phyloP scores from a whole-genome alignment of 108 stramenopile species.

The Cyclotella baltica region DNA sequence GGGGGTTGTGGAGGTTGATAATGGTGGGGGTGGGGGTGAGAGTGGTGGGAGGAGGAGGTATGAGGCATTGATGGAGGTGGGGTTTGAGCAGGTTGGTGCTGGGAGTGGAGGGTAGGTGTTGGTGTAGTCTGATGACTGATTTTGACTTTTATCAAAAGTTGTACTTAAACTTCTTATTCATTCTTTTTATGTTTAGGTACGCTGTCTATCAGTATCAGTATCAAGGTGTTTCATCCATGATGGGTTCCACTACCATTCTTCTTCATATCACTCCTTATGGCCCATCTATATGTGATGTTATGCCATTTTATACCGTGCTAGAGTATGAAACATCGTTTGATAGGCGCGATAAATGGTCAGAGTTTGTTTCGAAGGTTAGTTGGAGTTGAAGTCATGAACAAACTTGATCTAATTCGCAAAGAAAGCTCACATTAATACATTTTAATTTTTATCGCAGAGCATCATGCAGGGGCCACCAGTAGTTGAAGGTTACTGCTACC shows the following conservation, averaged over 20 bases:
- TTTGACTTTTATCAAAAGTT: not conserved
- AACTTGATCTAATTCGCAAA: not conserved
- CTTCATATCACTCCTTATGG: constrained; percentile 80
- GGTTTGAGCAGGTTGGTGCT: constrained; percentile 48
- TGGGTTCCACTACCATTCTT: constrained; percentile 33
- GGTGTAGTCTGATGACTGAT: constrained; percentile 8
- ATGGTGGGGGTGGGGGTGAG: constrained; percentile 15
- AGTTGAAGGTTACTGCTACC: constrained; percentile 58
- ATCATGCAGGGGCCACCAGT: constrained; percentile 40
- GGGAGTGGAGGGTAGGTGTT: constrained; percentile 37
- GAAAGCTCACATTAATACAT: not conserved
- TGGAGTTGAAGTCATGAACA: not conserved
- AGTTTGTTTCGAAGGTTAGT: constrained; percentile 33
- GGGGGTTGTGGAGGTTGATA: constrained; percentile 56
- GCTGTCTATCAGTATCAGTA: constrained; percentile 54
- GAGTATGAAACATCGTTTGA: constrained; percentile 56
- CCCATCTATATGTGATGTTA: constrained; percentile 67
- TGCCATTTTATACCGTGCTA: constrained; percentile 73
- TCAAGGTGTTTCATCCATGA: not conserved
- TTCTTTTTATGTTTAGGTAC: constrained; percentile 50
- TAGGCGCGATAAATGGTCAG: constrained; percentile 43
- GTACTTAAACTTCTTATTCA: not conserved
- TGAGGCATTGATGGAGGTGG: constrained; percentile 42
- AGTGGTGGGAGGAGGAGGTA: constrained; percentile 34
- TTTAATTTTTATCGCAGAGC: not conserved